Evolutionary conservation across 257 asterid genomes (phyloP).

Genomic region (Gardenia jasminoides): DNA sequence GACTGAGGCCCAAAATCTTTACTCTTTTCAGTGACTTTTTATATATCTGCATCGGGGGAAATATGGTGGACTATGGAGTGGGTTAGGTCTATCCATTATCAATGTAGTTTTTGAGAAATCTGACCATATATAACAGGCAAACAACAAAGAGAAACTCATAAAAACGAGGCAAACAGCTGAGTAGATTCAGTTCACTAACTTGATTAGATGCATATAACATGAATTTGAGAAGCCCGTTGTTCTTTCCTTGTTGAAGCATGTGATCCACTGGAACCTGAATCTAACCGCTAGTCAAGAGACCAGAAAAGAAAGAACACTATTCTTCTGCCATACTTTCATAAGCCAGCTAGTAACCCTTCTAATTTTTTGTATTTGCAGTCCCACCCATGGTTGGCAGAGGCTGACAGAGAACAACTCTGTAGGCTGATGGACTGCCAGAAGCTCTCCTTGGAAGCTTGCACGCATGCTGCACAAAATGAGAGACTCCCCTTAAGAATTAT

Average conservation of each 20-base stretch:
- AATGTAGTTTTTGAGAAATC: not conserved
- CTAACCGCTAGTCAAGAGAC: not conserved
- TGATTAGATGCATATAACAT: not conserved
- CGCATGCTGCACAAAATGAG: slow-evolving; percentile 97
- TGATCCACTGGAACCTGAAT: not conserved
- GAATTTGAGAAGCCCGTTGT: not conserved
- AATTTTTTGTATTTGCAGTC: slow-evolving; percentile 52
- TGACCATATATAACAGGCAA: not conserved
- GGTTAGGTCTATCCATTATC: not conserved
- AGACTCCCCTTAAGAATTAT: slow-evolving; percentile 79
- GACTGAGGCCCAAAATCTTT: not conserved
- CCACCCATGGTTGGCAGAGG: slow-evolving; percentile 86
- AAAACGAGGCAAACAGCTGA: not conserved
- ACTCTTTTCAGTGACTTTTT: not conserved
- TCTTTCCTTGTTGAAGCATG: not conserved
- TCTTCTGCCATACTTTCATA: not conserved
- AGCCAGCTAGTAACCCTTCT: not conserved
- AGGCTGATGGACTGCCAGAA: slow-evolving; percentile 97
- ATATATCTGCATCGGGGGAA: not conserved
- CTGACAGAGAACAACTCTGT: slow-evolving; percentile 89
- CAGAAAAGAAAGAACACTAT: not conserved
- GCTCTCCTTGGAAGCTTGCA: slow-evolving; percentile 94
- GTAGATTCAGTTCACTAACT: not conserved
- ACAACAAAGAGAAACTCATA: not conserved
- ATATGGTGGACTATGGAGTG: not conserved